Percentiles rank a stretch among this genome's conserved stretches.
Conservation (phyloP, 2,329 filamentous ascomycete species). For the Verticillium tricorpus region DNA sequence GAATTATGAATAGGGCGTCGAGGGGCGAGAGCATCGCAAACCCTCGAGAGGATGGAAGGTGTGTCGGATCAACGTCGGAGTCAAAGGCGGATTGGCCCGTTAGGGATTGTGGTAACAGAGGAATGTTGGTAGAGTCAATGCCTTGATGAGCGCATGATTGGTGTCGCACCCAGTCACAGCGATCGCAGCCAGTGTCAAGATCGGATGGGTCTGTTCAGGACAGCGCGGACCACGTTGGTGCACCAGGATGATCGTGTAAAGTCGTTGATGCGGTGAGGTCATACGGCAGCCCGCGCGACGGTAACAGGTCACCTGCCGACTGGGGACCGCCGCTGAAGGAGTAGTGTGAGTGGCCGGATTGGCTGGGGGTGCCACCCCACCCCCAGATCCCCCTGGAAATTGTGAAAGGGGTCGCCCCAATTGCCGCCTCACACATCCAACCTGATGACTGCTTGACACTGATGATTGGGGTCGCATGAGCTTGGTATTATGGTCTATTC, state of each 20-base stretch:
- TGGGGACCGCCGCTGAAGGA: not conserved
- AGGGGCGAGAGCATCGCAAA: not conserved
- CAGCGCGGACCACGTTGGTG: not conserved
- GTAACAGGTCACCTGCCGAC: not conserved
- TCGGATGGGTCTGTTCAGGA: not conserved
- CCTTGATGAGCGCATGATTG: not conserved
- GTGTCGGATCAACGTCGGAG: not conserved
- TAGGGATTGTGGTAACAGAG: not conserved
- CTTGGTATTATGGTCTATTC: not conserved
- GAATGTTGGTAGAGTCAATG: not conserved
- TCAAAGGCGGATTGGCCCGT: not conserved
- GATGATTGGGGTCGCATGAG: not conserved
- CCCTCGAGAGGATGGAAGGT: not conserved
- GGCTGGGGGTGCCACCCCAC: not conserved
- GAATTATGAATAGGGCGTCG: not conserved
- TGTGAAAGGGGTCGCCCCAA: not conserved
- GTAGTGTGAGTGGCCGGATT: not conserved
- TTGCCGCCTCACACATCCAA: not conserved
- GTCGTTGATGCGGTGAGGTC: constrained; percentile 1
- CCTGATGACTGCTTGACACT: not conserved
- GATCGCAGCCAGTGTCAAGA: not conserved
- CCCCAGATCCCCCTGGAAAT: not conserved
- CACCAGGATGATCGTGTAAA: not conserved
- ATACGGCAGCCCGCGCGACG: not conserved
- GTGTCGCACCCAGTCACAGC: not conserved